Base-by-base conservation (phyloP, 2,329 filamentous ascomycete genomes). In the Colletotrichum destructivum region DNA sequence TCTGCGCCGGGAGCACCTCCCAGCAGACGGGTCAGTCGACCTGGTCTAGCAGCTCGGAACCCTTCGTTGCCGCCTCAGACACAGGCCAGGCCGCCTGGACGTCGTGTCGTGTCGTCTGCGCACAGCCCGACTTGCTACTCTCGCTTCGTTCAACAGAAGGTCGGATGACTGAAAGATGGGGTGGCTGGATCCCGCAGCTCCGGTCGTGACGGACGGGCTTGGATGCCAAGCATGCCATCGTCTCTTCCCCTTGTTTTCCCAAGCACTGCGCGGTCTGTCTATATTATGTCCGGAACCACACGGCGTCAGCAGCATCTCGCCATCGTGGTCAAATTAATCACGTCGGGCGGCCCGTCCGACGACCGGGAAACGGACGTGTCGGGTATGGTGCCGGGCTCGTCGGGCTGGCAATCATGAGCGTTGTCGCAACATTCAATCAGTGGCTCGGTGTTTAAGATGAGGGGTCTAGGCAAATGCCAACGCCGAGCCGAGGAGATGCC, bases 121-220 rank as follows among this genome's bases (percentile, higher is more conserved):
- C 65, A 51, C 51, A 68, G 57, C 64, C 57, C 38, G 56, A 49
- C 4, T 44, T 31, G 26, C 31, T 61, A 26, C 31, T 26, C 42
- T 55, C 51, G 47, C 44, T 13, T 66, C 57, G 52, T 68, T 68
- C 38, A 46, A 38, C 26, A 51, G 38, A 9, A 69, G 69, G 65
- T 69, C 69, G 69, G 69, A 71, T 59, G 69, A 71, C 59, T 40
- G 42, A 26, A 52, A 56, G 60, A 62, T 59, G 69, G 59, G 69
- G 59, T 59, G 57, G 52, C 65, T 57, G 38, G 38, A 71, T 57
- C 46, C 46, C 40, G 49, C 54, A 40, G 47, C 26, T 54, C 52
- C 61, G 35, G 38, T 35, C 44, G 47, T 31, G 31, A 21, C 42
- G 46, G 59, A 35, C 31, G 31, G 31, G 8, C 16, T 62, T 62